Conservation (phyloP, 2,329 filamentous ascomycete species). For the Chaetoscypha palmicola region DNA sequence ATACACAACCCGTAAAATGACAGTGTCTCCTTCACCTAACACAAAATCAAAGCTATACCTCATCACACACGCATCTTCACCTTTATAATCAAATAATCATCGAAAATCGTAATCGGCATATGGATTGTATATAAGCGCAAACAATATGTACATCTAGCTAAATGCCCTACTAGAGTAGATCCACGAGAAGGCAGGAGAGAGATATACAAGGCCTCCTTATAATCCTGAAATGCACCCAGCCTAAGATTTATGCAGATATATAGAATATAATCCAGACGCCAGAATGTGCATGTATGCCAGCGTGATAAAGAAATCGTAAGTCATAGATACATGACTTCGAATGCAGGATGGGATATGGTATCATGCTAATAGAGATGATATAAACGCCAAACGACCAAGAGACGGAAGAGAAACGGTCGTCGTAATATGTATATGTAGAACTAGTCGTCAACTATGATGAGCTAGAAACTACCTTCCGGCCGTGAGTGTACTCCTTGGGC, state of each 20-base stretch:
- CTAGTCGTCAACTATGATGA: not conserved
- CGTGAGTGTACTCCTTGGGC: constrained; percentile 19
- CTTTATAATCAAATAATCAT: no score
- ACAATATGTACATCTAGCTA: not conserved
- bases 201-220: not conserved
- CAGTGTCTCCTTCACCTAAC: no score
- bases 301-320: constrained; percentile 2
- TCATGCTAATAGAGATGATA: constrained; percentile 1
- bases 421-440: not conserved
- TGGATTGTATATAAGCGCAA: not conserved
- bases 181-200: no score
- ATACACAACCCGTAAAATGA: no score
- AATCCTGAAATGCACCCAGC: not conserved
- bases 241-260: not conserved
- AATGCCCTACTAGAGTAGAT: no score
- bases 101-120: no score
- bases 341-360: constrained; percentile 2
- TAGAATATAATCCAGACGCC: not conserved
- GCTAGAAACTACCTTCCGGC: constrained; percentile 16
- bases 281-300: not conserved
- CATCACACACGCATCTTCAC: no score
- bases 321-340: not conserved
- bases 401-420: not conserved
- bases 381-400: not conserved
- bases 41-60: no score